Evolutionary conservation across 148 eudicot genomes (phyloP), one percentile per base, ranked within the genome.

Genomic region (Agrostemma githago): DNA sequence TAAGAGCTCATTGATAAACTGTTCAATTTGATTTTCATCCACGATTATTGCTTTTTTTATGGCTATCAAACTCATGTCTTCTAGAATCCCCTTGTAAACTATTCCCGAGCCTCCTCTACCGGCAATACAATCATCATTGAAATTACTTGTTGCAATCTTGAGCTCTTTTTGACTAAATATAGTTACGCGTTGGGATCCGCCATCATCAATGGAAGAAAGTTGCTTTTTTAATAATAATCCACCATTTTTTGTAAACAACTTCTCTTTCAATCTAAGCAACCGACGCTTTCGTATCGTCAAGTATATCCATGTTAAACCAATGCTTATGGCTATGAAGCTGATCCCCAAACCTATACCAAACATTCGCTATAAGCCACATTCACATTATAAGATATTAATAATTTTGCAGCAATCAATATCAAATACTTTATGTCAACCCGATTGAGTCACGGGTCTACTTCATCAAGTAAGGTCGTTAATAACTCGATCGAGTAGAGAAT

Each of bases 201-300:
- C 71, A n/a, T 67, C 51, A 3, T 8, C 46, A 16, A 67, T 67
- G 19, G 71, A 44, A 39, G 68, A 65, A 65, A 65, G 68, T 65
- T 65, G 68, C 4, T 40, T 40, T 39, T 65, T 39, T 16, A 65
- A 65, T 17, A 65, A 16, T 21, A 65, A 40, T 40, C 68, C 68
- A 6, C 68, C 68, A 39, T 65, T 65, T 65, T 65, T 65, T 1
- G 68, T 65, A 43, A 65, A 65, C 43, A 65, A 12, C 68, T 65
- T 40, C 68, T 65, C 68, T 43, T 67, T 44, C 44, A 67, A 6
- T 44, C 16, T 65, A 5, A 65, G 19, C 16, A 65, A 15, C 42
- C 38, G 46, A 16, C 44, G 26, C 71, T 67, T 67, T n/a, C 71
- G 56, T 3, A 67, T 44, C 12, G 46, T 67, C 26, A 43, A 2